Conservation (phyloP, 73 alveolate genomes). For the Paramecium biaurelia region DNA sequence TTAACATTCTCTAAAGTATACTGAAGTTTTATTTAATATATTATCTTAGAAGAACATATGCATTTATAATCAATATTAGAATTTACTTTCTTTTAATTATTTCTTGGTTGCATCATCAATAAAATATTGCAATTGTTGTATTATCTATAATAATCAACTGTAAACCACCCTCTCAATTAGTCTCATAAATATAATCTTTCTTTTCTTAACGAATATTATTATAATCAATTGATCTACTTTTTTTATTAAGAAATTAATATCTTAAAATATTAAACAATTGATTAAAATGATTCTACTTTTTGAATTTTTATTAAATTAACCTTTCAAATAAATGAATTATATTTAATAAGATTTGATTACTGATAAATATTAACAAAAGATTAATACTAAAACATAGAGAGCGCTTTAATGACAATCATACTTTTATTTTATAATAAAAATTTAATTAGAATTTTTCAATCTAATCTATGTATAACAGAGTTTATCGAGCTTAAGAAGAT, state of each 20-base stretch:
- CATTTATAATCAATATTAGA: not conserved
- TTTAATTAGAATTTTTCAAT: not conserved
- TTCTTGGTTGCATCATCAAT: not conserved
- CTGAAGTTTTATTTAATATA: not conserved
- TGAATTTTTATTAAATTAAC: not conserved
- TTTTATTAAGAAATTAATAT: not conserved
- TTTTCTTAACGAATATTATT: too few species aligned
- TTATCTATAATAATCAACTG: slow-evolving; percentile 65
- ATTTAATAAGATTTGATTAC: not conserved
- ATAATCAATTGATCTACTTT: too few species aligned
- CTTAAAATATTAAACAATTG: too few species aligned
- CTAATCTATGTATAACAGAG: not conserved
- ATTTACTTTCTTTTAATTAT: not conserved
- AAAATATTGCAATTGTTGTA: not conserved
- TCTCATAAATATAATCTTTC: slow-evolving; percentile 53
- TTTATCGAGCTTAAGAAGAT: not conserved
- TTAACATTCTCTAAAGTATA: not conserved
- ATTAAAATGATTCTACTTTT: not conserved
- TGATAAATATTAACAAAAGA: not conserved
- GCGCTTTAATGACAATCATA: not conserved
- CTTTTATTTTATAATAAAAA: not conserved
- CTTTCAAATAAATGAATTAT: not conserved
- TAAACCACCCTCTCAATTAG: slow-evolving; percentile 78
- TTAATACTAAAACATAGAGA: not conserved
- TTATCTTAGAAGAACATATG: not conserved